Evolutionary conservation across 805 yeast genomes (phyloP).

Genomic region (Candida silvicultrix): DNA sequence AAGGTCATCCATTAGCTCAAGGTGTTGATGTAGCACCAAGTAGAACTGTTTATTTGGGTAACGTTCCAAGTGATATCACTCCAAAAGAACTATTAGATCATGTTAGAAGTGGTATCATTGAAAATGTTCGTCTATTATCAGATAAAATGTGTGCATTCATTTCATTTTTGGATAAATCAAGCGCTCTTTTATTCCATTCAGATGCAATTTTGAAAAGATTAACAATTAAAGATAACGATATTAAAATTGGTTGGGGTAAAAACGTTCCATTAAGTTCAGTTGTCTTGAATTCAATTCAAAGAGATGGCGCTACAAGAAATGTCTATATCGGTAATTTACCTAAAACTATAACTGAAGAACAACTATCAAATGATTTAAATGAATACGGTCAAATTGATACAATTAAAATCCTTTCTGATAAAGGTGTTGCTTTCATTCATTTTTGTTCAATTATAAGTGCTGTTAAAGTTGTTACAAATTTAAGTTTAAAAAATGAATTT

Average conservation of each 20-base stretch:
- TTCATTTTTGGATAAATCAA: constrained; percentile 81
- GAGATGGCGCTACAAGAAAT: constrained; percentile 90
- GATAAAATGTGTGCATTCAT: constrained; percentile 85
- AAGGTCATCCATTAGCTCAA: constrained; percentile 1
- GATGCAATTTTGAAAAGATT: constrained; percentile 85
- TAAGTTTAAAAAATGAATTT: constrained; percentile 57
- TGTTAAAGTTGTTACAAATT: constrained; percentile 72
- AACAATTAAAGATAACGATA: constrained; percentile 72
- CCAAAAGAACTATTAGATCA: constrained; percentile 82
- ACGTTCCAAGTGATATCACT: constrained; percentile 74
- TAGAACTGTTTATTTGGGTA: constrained; percentile 87
- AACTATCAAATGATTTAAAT: constrained; percentile 57
- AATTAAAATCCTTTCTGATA: constrained; percentile 70
- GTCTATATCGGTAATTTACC: constrained; percentile 82
- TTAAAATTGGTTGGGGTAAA: constrained; percentile 92
- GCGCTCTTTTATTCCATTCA: constrained; percentile 87
- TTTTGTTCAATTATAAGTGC: constrained; percentile 82
- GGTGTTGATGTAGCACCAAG: constrained; percentile 46
- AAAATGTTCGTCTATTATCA: constrained; percentile 71
- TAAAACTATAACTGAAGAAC: constrained; percentile 59
- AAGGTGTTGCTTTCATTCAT: constrained; percentile 87
- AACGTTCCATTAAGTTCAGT: constrained; percentile 68
- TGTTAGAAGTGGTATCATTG: constrained; percentile 86
- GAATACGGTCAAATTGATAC: constrained; percentile 82
- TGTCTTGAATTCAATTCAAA: constrained; percentile 67